phyloP scores from a whole-genome alignment of 2,329 filamentous ascomycete species.

The Colletotrichum lentis region DNA sequence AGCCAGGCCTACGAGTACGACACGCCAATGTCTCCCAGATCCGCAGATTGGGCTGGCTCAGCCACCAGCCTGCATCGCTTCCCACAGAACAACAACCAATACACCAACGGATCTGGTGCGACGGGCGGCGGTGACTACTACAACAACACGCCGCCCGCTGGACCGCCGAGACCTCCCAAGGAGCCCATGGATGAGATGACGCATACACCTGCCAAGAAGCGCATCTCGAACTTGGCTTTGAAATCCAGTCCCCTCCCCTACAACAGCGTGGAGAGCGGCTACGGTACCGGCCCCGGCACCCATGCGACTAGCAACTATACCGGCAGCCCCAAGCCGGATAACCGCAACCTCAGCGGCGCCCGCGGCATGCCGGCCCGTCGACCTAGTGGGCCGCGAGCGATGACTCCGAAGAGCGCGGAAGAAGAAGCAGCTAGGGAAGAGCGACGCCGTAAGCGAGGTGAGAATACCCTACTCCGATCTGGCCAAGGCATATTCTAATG shows the following conservation, averaged over 20 bases:
- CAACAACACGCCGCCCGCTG: slow-evolving; percentile 54
- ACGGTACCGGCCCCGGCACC: slow-evolving; percentile 58
- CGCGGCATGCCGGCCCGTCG: slow-evolving; percentile 61
- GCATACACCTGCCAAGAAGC: slow-evolving; percentile 56
- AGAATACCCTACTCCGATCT: slow-evolving; percentile 38
- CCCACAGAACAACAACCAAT: slow-evolving; percentile 56
- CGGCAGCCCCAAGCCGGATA: slow-evolving; percentile 63
- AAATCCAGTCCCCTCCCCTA: slow-evolving; percentile 66
- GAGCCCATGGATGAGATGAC: slow-evolving; percentile 61
- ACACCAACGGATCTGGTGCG: slow-evolving; percentile 52
- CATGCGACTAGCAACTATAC: slow-evolving; percentile 61
- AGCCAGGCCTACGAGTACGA: slow-evolving; percentile 75
- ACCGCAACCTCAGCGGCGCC: slow-evolving; percentile 64
- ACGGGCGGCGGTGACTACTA: slow-evolving; percentile 55
- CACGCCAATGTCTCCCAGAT: slow-evolving; percentile 65
- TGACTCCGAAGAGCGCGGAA: slow-evolving; percentile 65
- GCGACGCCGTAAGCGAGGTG: slow-evolving; percentile 66
- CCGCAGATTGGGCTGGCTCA: slow-evolving; percentile 70
- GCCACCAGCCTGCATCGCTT: slow-evolving; percentile 66
- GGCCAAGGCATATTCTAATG: slow-evolving; percentile 27
- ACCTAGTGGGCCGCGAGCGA: slow-evolving; percentile 67
- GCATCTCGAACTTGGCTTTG: slow-evolving; percentile 58
- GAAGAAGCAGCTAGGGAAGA: slow-evolving; percentile 58
- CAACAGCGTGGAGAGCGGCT: slow-evolving; percentile 63
- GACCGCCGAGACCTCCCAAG: slow-evolving; percentile 68